Conservation (phyloP, 2,329 filamentous ascomycete species). For the Fusarium sp. region DNA sequence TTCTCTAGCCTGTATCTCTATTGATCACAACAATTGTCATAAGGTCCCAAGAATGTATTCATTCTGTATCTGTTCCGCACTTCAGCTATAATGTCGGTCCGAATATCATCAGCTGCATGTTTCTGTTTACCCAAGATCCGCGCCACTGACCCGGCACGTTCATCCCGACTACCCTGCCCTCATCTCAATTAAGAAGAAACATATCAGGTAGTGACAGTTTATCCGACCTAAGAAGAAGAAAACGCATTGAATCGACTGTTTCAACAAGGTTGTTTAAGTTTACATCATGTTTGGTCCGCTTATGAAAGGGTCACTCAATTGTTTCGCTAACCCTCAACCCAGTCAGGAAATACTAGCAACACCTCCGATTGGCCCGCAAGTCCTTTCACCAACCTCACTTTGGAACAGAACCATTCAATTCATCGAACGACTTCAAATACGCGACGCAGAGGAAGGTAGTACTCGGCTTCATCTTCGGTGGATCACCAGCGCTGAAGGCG, state of each 20-base stretch:
- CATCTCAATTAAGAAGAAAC: neutral
- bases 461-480: neutral
- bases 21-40: too few relatives aligned
- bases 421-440: neutral
- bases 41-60: neutral
- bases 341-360: neutral
- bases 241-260: neutral
- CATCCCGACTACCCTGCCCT: neutral
- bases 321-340: slow-evolving; percentile 1
- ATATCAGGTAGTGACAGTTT: neutral
- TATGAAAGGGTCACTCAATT: neutral
- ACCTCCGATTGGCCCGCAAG: slow-evolving; percentile 4
- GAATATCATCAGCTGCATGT: neutral
- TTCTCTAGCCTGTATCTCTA: neutral
- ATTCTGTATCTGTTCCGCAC: neutral
- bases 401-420: neutral
- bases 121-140: neutral
- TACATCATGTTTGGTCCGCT: slow-evolving; percentile 17
- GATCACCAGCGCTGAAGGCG: neutral
- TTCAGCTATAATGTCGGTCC: neutral
- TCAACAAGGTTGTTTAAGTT: neutral
- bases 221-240: neutral
- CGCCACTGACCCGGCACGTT: neutral
- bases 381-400: neutral
- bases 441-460: slow-evolving; percentile 1